Conservation (phyloP, 768 basidiomycete species). For the Wakefieldia striispora region DNA sequence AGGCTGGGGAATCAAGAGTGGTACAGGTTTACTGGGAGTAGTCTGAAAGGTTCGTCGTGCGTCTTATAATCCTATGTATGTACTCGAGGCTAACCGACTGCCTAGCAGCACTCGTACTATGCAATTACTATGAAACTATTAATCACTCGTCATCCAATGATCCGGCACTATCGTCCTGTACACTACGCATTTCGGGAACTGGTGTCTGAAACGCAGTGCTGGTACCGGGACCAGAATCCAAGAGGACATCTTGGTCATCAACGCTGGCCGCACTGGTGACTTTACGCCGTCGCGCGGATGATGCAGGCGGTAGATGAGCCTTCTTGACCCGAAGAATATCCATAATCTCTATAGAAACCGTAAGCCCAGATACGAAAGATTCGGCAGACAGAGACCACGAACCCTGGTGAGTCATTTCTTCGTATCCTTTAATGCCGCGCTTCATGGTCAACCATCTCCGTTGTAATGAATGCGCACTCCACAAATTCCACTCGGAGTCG, state of each 20-base stretch:
- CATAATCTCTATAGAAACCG: slow-evolving; percentile 60
- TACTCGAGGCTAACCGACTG: background rate
- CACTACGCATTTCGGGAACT: slow-evolving; percentile 9
- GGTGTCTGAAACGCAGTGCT: slow-evolving; percentile 28
- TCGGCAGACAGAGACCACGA: slow-evolving; percentile 14
- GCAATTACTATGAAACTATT: background rate
- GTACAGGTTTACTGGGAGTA: slow-evolving; percentile 68
- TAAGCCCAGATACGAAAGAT: slow-evolving; percentile 4
- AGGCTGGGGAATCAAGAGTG: slow-evolving; percentile 63
- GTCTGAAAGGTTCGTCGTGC: slow-evolving; percentile 34
- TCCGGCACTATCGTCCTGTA: slow-evolving; percentile 15
- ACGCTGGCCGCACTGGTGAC: slow-evolving; percentile 52
- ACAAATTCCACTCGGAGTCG: slow-evolving; percentile 77
- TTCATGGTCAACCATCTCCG: slow-evolving; percentile 83
- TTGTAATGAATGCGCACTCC: slow-evolving; percentile 79
- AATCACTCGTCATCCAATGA: background rate
- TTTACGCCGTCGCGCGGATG: slow-evolving; percentile 45
- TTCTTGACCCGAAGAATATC: slow-evolving; percentile 78
- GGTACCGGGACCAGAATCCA: slow-evolving; percentile 18
- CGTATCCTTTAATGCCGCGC: slow-evolving; percentile 67
- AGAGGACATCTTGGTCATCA: slow-evolving; percentile 37
- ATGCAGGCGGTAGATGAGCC: slow-evolving; percentile 47
- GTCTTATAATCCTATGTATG: background rate
- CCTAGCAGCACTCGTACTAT: background rate
- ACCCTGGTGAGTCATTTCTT: slow-evolving; percentile 82